These are phyloP conservation scores for Annulohypoxylon moriforme DNA, from an alignment of 495 filamentous ascomycete species.

Conservation along the genomic window DNA sequence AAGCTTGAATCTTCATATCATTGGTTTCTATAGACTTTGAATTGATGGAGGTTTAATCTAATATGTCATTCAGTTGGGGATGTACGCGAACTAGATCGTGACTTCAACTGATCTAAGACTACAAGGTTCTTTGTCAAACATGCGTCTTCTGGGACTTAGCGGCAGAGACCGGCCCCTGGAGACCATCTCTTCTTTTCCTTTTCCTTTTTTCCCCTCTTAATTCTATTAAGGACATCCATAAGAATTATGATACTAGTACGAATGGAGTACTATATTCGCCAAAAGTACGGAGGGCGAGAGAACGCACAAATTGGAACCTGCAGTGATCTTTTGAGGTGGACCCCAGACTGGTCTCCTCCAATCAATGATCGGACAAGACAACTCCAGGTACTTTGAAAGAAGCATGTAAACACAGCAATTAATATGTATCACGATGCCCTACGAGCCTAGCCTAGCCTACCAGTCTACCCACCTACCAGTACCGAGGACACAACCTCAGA, in stretches of 20 bases:
- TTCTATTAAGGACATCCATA: background rate
- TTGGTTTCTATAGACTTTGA: constrained; percentile 14
- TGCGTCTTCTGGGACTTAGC: constrained; percentile 38
- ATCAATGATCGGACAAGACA: background rate
- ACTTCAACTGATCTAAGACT: constrained; percentile 24
- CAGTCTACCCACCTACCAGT: background rate
- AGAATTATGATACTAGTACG: background rate
- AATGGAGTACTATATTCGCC: background rate
- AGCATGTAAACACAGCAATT: background rate
- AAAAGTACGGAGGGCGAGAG: constrained; percentile 3
- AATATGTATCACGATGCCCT: constrained; percentile 6
- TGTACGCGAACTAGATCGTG: constrained; percentile 11
- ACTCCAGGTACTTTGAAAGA: background rate
- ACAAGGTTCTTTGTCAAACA: constrained; percentile 18
- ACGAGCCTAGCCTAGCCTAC: background rate
- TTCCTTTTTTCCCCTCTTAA: background rate
- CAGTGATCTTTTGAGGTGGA: constrained; percentile 16
- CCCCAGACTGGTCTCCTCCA: background rate
- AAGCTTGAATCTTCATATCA: constrained; percentile 3
- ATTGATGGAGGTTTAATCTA: constrained; percentile 30
- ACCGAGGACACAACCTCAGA: background rate
- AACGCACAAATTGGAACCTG: constrained; percentile 14
- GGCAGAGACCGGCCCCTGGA: constrained; percentile 1
- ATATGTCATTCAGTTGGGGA: constrained; percentile 19
- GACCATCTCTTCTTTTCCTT: background rate